A percentile compares a stretch with the other conserved stretches of the same genome.
These are phyloP conservation scores for Remersonia thermophila DNA, from an alignment of 2,329 filamentous ascomycete species.

Conservation along the genomic window DNA sequence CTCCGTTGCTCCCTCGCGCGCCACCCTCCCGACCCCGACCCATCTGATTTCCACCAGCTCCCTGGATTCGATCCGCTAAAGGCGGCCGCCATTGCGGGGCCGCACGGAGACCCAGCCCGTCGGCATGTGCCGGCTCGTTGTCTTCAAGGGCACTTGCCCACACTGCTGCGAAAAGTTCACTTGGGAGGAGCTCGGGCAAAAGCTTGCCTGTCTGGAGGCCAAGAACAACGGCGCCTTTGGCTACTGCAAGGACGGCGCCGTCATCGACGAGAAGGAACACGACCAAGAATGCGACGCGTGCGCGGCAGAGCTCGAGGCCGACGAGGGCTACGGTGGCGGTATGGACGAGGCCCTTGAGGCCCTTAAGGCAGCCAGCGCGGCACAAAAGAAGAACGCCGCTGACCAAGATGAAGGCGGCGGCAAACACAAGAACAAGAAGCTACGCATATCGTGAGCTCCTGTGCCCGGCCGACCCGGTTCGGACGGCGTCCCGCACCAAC, in stretches of 20 bases:
- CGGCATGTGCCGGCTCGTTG: slow-evolving; percentile 35
- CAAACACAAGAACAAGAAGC: slow-evolving; percentile 15
- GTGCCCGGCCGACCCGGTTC: no score
- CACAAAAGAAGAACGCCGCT: slow-evolving; percentile 7
- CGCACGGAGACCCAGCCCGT: background rate
- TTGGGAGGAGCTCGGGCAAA: slow-evolving; percentile 33
- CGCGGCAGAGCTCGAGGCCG: slow-evolving; percentile 29
- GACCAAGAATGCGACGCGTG: slow-evolving; percentile 37
- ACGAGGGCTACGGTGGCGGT: slow-evolving; percentile 27
- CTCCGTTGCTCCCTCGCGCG: no score
- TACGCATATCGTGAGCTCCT: slow-evolving; percentile 10
- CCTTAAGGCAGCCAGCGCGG: slow-evolving; percentile 5
- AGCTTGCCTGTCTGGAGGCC: slow-evolving; percentile 35
- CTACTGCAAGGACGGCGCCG: slow-evolving; percentile 28
- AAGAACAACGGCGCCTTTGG: slow-evolving; percentile 37
- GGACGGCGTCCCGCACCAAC: no score
- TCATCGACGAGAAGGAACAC: slow-evolving; percentile 31
- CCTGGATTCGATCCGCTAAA: background rate
- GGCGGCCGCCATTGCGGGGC: no score
- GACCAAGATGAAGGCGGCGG: slow-evolving; percentile 12
- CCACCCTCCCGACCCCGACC: no score
- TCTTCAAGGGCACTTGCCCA: slow-evolving; percentile 33
- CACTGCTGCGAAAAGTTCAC: slow-evolving; percentile 28
- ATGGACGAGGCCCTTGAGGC: slow-evolving; percentile 20
- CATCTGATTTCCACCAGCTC: no score